Evolutionary conservation across 768 basidiomycete genomes (phyloP).

Genomic region (Pleurotus djamor): DNA sequence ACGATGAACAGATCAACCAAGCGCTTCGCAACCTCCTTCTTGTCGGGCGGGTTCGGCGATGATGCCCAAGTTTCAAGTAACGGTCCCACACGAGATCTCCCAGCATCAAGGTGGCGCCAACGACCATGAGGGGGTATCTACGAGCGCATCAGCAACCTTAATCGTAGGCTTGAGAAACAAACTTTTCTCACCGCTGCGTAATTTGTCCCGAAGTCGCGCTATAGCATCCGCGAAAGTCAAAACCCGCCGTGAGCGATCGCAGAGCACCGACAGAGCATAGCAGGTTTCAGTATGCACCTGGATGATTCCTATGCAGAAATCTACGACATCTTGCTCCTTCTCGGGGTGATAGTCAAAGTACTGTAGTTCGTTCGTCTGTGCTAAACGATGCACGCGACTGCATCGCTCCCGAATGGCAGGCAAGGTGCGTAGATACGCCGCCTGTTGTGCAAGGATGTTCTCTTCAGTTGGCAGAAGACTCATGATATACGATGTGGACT

Average conservation of each 20-base stretch:
- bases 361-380: constrained; percentile 68
- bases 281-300: constrained; percentile 43
- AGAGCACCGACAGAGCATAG: not conserved
- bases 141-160: not conserved
- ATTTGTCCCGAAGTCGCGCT: constrained; percentile 81
- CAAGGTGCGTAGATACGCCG: constrained; percentile 77
- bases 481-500: not conserved
- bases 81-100: constrained; percentile 58
- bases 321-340: constrained; percentile 65
- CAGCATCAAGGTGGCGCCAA: constrained; percentile 86
- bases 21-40: constrained; percentile 64
- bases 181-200: constrained; percentile 52
- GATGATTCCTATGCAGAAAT: constrained; percentile 77
- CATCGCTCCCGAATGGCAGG: constrained; percentile 92
- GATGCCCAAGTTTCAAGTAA: constrained; percentile 57
- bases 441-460: constrained; percentile 32
- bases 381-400: constrained; percentile 73
- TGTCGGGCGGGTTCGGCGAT: constrained; percentile 35
- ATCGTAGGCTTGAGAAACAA: not conserved
- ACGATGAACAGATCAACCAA: constrained; percentile 88
- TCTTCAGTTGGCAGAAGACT: constrained; percentile 5
- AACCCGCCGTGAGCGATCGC: not conserved
- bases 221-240: not conserved
- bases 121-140: constrained; percentile 88
- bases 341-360: constrained; percentile 87